Base-by-base conservation (phyloP, 331 rosid genomes). In the Spiraea crenata region DNA sequence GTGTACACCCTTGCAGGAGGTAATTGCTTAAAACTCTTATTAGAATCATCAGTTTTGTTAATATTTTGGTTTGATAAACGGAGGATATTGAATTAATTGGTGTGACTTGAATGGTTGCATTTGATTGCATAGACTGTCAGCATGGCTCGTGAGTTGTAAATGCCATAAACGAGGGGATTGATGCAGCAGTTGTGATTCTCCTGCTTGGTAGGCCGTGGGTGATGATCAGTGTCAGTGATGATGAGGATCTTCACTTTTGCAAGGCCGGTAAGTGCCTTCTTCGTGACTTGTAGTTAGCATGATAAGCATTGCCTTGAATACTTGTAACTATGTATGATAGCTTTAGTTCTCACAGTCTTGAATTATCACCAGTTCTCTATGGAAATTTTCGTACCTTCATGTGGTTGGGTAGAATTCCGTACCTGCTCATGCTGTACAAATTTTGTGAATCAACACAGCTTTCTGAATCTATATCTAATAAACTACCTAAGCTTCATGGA, bases 1-100 rank as follows among this genome's bases (percentile, higher is more conserved):
- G 93, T 93, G 71, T 93, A 93, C 93, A 80, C 97, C 74, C 98
- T 93, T 79, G 97, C 98, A 60, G 97, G 98, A 82, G 97, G 96
- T 90, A 72, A 59, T 59, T 12, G 11, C 70, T 55, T 16, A 31
- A 57, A 1, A 72, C 12, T 60, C 8, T 25, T 25, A 25, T 25
- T 25, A 25, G 31, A 25, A 25, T 25, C 31, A 25, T 25, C 31
- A 25, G 1, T 25, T 25, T 25, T 25, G 31, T 25, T 1, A 25
- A 25, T 25, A 25, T 25, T 25, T 25, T 25, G 31, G 31, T 25
- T 25, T 25, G 31, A 25, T 25, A 25, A 25, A 25, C 31, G 31
- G 2, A 25, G 31, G 31, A 25, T 25, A 25, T 25, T 25, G 31
- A 25, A 25, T 25, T 25, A 25, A 45, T 40, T 59, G 37, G 9